Evolutionary conservation across 768 basidiomycete species (phyloP).

Genomic region (Leccinellum luteum): DNA sequence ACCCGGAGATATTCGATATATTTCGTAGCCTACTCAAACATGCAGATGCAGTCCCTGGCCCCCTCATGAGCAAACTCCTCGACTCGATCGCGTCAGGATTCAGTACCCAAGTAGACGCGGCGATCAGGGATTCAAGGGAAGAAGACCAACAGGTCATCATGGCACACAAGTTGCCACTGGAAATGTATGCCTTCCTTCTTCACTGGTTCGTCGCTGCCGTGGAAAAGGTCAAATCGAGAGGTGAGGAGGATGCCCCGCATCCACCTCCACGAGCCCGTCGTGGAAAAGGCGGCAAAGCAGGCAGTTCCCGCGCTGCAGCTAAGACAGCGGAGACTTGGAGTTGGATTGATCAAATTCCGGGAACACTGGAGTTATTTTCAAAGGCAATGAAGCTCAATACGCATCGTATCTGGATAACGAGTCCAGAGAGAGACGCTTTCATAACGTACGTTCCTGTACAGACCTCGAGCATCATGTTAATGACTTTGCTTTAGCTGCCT

Average conservation of each 20-base stretch:
- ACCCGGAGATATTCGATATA: constrained; percentile 73
- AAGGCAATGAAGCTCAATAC: constrained; percentile 64
- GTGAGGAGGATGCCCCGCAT: constrained; percentile 44
- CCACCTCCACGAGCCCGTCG: constrained; percentile 49
- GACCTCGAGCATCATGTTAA: not conserved
- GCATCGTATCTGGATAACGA: constrained; percentile 89
- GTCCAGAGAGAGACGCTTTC: constrained; percentile 81
- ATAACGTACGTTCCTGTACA: constrained; percentile 47
- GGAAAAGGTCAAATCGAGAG: constrained; percentile 66
- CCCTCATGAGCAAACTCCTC: constrained; percentile 78
- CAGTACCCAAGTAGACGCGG: constrained; percentile 67
- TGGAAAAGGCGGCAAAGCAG: constrained; percentile 60
- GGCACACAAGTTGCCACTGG: constrained; percentile 71
- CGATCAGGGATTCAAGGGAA: constrained; percentile 63
- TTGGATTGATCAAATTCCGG: constrained; percentile 77
- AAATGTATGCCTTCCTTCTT: constrained; percentile 91
- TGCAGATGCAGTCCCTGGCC: constrained; percentile 56
- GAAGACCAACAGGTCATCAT: constrained; percentile 62
- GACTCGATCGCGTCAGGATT: constrained; percentile 84
- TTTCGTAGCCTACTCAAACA: constrained; percentile 82
- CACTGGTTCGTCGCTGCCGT: constrained; percentile 85
- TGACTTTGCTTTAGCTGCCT: constrained; percentile 60
- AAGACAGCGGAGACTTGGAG: constrained; percentile 56
- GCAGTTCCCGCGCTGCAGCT: constrained; percentile 36
- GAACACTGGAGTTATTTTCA: constrained; percentile 64